These are phyloP conservation scores for Fomitopsis betulina DNA, from an alignment of 1,284 basidiomycete species.

Conservation along the genomic window DNA sequence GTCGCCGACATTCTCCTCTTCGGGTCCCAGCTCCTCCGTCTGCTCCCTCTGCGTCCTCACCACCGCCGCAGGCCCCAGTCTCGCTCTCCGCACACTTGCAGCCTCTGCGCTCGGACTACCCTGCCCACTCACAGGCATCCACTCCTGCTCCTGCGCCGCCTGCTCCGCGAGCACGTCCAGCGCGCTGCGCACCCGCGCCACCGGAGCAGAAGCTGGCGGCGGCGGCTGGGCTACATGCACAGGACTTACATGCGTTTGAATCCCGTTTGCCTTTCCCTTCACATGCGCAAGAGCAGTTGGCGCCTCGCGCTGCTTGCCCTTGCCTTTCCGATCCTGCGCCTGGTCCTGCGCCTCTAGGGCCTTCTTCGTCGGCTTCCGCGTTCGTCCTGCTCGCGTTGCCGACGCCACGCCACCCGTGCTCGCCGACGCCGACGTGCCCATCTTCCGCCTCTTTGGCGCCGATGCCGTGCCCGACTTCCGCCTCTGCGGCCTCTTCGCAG, in stretches of 20 bases:
- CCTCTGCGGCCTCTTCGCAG: neutral
- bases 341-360: neutral
- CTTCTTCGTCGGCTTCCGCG: neutral
- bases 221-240: neutral
- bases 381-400: neutral
- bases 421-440: neutral
- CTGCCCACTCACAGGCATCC: constrained; percentile 14
- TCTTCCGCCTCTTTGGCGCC: constrained; percentile 21
- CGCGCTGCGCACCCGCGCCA: constrained; percentile 30
- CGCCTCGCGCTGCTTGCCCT: constrained; percentile 1
- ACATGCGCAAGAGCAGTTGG: neutral
- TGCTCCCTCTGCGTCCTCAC: neutral
- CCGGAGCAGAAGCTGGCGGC: neutral
- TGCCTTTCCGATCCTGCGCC: neutral
- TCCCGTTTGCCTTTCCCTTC: neutral
- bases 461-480: constrained; percentile 12
- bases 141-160: constrained; percentile 40
- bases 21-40: neutral
- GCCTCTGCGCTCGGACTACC: constrained; percentile 5
- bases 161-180: constrained; percentile 71
- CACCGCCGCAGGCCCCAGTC: neutral
- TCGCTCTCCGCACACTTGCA: neutral
- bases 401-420: too few species aligned
- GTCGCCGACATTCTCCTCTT: neutral
- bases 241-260: neutral